These are phyloP conservation scores for Discostella stelligera DNA, from an alignment of 352 stramenopile genomes.

Conservation along the genomic window DNA sequence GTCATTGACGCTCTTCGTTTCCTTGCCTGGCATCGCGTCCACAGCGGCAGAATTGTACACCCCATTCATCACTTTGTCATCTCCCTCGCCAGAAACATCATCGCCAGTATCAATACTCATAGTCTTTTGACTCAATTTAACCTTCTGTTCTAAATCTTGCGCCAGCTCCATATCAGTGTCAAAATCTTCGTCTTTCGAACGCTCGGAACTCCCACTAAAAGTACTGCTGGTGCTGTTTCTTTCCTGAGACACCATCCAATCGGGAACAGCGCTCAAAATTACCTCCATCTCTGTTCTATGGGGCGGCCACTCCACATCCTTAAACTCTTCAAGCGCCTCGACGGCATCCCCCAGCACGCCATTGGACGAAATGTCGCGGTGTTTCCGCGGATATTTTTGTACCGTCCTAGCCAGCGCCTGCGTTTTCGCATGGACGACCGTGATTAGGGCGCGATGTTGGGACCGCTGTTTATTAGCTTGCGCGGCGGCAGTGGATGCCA, in stretches of 20 bases:
- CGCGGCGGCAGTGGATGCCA: not conserved
- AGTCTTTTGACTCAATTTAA: conserved; percentile 1
- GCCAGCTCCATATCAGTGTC: conserved; percentile 10
- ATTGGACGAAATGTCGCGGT: conserved; percentile 34
- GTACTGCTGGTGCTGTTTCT: conserved; percentile 12
- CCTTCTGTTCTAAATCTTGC: conserved; percentile 16
- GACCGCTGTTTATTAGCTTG: conserved; percentile 19
- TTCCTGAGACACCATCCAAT: conserved; percentile 19
- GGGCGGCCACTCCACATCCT: conserved; percentile 69
- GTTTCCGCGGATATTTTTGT: conserved; percentile 51
- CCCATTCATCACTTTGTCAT: not conserved
- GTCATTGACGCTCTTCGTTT: conserved; percentile 27
- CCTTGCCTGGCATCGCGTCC: conserved; percentile 24
- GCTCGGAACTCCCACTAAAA: conserved; percentile 13
- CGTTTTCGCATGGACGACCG: conserved; percentile 45
- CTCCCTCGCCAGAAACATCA: not conserved
- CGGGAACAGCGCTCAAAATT: conserved; percentile 34
- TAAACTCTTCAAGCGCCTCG: conserved; percentile 64
- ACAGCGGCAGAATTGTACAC: conserved; percentile 3
- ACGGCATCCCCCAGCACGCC: conserved; percentile 59
- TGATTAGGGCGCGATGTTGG: conserved; percentile 45
- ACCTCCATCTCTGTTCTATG: conserved; percentile 20
- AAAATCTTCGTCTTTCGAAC: not conserved
- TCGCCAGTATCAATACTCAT: conserved; percentile 1
- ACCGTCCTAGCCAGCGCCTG: conserved; percentile 39